Base-by-base conservation (phyloP, 2,329 filamentous ascomycete species). In the Aureobasidium sp. region DNA sequence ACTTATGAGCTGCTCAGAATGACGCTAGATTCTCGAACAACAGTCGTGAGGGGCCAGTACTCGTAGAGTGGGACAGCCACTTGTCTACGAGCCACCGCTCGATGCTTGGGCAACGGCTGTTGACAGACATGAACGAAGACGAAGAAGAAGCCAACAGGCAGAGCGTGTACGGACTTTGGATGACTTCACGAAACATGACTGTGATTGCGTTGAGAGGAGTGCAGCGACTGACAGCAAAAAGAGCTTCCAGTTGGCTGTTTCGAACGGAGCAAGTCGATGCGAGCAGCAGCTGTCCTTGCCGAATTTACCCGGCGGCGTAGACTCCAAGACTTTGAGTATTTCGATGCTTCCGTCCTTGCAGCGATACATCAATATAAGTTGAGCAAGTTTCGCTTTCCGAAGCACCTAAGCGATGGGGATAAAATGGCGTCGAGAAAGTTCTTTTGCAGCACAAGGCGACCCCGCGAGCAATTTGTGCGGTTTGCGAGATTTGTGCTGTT, bases 301-400 rank as follows among this genome's bases (percentile, higher is more conserved):
- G 54, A 58, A 25, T 58, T 58, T 58, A 58, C 54, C 54, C 54
- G 54, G 27, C 10, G 23, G 27, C 10, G 23, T 43, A n/a, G n/a
- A 43, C 27, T 13, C 31, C 38, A 38, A 43, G 31, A 25, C 42
- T 38, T 29, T n/a, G 38, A 58, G 43, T 27, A 23, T 36, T 53
- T 27, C 38, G 50, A 53, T 23, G 31, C 6, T 53, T 31, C 38
- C 54, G 38, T 43, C 38, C 23, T 58, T 40, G 54, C 38, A 58
- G 54, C 36, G 20, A 58, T 58, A 58, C 54, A 58, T 58, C 54
- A 58, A 58, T 45, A 58, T 58, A 45, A 47, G 7, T 31, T 58
- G 54, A 42, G 54, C 54, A 58, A 58, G 54, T 58, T 58, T 58
- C 38, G 18, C 20, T 38, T 42, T 58, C 54, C 27, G 31, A 38